Percentiles rank a stretch among this genome's conserved stretches.
Conservation (phyloP, 805 yeast species). For the Lachancea sp. region DNA sequence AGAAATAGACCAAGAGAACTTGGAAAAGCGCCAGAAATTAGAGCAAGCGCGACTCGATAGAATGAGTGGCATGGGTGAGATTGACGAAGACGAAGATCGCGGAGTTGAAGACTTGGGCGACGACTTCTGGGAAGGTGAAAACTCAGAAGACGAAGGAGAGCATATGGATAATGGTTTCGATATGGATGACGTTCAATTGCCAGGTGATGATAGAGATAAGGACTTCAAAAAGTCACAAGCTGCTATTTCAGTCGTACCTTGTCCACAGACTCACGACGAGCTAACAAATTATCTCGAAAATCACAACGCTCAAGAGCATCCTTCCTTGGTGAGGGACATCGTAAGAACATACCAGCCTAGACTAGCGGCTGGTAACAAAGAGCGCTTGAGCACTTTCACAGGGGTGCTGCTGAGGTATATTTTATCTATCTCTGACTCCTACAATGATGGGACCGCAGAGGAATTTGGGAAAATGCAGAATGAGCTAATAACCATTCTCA, state of each 20-base stretch:
- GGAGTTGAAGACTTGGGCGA: slow-evolving; percentile 67
- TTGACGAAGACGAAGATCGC: slow-evolving; percentile 37
- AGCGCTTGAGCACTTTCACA: slow-evolving; percentile 57
- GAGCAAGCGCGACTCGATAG: slow-evolving; percentile 65
- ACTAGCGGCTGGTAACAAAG: slow-evolving; percentile 75
- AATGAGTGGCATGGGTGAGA: slow-evolving; percentile 57
- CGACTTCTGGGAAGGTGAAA: slow-evolving; percentile 60
- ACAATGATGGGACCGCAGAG: slow-evolving; percentile 30
- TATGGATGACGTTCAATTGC: slow-evolving; percentile 36
- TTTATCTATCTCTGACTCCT: slow-evolving; percentile 41
- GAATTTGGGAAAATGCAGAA: slow-evolving; percentile 36
- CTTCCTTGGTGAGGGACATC: slow-evolving; percentile 47
- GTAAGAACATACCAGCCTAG: slow-evolving; percentile 65
- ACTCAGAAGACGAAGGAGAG: slow-evolving; percentile 37
- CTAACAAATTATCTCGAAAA: slow-evolving; percentile 33
- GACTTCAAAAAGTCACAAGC: slow-evolving; percentile 11
- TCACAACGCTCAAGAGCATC: slow-evolving; percentile 38
- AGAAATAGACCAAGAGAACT: slow-evolving; percentile 55
- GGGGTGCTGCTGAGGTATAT: slow-evolving; percentile 58
- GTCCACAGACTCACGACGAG: slow-evolving; percentile 47
- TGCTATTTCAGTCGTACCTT: slow-evolving; percentile 27
- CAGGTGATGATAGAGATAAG: slow-evolving; percentile 28
- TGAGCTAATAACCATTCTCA: slow-evolving; percentile 41
- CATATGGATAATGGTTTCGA: slow-evolving; percentile 34
- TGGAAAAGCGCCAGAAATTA: slow-evolving; percentile 51